These are phyloP conservation scores for Phoma herbarum DNA, from an alignment of 2,329 filamentous ascomycete genomes.

Conservation along the genomic window DNA sequence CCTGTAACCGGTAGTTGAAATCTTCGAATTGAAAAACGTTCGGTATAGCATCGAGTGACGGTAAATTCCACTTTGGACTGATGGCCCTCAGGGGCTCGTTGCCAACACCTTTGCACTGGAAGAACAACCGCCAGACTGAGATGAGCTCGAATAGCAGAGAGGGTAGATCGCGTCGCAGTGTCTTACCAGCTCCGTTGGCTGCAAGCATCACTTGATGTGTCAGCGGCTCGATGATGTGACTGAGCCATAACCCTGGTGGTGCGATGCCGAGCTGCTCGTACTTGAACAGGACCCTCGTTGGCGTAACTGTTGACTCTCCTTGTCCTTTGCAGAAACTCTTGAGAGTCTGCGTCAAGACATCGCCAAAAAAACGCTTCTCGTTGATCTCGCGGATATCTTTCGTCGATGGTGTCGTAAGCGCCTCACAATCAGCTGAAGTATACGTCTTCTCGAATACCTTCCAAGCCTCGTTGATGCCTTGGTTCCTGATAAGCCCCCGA, in stretches of 20 bases:
- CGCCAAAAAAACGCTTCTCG: conserved; percentile 33
- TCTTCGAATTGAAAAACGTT: conserved; percentile 12
- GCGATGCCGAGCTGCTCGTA: conserved; percentile 43
- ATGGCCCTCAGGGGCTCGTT: conserved; percentile 30
- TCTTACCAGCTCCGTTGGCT: conserved; percentile 16
- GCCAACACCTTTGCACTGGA: conserved; percentile 39
- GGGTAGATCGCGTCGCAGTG: conserved; percentile 26
- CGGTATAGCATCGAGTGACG: conserved; percentile 22
- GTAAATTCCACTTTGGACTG: conserved; percentile 38
- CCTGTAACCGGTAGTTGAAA: conserved; percentile 39
- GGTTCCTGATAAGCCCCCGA: conserved; percentile 6
- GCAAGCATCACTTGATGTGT: conserved; percentile 37
- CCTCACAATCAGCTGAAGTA: conserved; percentile 40
- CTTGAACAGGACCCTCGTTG: conserved; percentile 39
- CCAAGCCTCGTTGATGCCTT: conserved; percentile 39
- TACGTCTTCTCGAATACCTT: conserved; percentile 38
- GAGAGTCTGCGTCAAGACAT: conserved; percentile 28
- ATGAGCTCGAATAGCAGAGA: conserved; percentile 40
- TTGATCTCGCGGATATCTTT: conserved; percentile 32
- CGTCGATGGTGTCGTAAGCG: conserved; percentile 33
- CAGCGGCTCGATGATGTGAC: conserved; percentile 29
- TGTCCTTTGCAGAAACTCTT: conserved; percentile 30
- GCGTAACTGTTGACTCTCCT: conserved; percentile 23
- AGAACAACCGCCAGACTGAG: conserved; percentile 47
- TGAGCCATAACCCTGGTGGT: conserved; percentile 33